Evolutionary conservation across 2,329 filamentous ascomycete genomes (phyloP).

Genomic region (Neonectria magnoliae): DNA sequence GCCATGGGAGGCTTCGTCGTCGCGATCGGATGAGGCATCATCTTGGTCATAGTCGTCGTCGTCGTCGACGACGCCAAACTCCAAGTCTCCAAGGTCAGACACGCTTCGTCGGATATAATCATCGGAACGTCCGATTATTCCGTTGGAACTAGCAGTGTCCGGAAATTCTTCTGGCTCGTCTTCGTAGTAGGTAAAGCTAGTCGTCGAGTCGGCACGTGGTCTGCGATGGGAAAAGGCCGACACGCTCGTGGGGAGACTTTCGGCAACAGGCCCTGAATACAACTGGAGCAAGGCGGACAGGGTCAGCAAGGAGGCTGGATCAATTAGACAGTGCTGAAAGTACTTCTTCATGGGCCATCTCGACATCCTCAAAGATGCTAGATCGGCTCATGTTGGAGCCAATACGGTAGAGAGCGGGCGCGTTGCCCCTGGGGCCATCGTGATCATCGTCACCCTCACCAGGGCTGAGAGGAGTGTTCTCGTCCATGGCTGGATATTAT

Average conservation of each 20-base stretch:
- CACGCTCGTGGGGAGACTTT: conserved; percentile 93
- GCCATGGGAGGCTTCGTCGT: conserved; percentile 52
- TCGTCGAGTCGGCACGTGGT: conserved; percentile 80
- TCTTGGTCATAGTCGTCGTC: conserved; percentile 50
- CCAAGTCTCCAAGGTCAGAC: conserved; percentile 53
- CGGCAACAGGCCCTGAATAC: conserved; percentile 91
- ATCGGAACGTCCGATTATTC: conserved; percentile 35
- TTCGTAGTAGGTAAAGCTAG: conserved; percentile 91
- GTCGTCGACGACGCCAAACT: conserved; percentile 52
- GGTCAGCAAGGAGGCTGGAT: conserved; percentile 28
- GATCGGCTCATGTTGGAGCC: conserved; percentile 77
- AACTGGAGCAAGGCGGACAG: conserved; percentile 57
- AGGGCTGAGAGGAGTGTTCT: conserved; percentile 38
- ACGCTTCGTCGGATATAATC: conserved; percentile 45
- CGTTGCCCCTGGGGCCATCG: conserved; percentile 34
- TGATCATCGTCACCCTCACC: conserved; percentile 31
- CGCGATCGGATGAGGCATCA: conserved; percentile 53
- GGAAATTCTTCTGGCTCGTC: conserved; percentile 62
- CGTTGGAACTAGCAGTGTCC: conserved; percentile 45
- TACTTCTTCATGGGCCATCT: conserved; percentile 97
- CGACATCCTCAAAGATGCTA: conserved; percentile 93
- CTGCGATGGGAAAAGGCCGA: conserved; percentile 92
- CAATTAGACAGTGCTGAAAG: background rate
- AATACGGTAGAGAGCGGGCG: conserved; percentile 66
- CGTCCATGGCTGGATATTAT: conserved; percentile 41